phyloP scores from a whole-genome alignment of 345 rosid species.

The Mercurialis annua region DNA sequence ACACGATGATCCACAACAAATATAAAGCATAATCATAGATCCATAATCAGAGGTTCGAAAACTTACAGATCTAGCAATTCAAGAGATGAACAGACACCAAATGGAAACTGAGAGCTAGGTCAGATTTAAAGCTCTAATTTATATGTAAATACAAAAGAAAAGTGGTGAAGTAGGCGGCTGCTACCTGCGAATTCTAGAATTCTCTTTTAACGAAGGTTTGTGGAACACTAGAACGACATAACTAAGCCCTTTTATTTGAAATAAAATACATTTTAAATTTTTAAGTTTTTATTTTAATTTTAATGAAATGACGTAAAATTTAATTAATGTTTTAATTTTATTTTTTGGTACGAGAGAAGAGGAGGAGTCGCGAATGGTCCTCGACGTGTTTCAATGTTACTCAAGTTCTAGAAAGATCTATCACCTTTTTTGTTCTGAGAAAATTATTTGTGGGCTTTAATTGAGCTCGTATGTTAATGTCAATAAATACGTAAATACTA shows the following conservation, averaged over 20 bases:
- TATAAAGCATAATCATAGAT: not conserved
- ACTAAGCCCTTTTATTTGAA: not conserved
- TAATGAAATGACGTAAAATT: not conserved
- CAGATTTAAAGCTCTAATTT: not conserved
- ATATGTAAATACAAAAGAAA: not conserved
- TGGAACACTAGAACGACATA: not conserved
- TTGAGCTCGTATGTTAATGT: not conserved
- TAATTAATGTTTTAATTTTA: no score
- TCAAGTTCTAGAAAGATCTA: conserved; percentile 28
- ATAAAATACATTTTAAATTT: not conserved
- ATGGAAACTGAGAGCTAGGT: not conserved
- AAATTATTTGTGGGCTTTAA: not conserved
- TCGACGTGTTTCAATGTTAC: conserved; percentile 13
- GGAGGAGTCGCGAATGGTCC: not conserved
- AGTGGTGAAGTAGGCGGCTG: no score
- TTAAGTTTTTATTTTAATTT: not conserved
- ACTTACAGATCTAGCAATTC: conserved; percentile 28
- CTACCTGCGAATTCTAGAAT: conserved; percentile 17
- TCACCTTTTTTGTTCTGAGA: not conserved
- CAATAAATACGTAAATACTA: not conserved
- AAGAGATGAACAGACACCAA: conserved; percentile 2
- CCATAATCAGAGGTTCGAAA: not conserved
- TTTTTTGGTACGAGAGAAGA: not conserved
- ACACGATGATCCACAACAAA: not conserved
- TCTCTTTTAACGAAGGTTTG: not conserved